phyloP scores from a whole-genome alignment of 257 asterid genomes.

The Marsdenia floribunda region DNA sequence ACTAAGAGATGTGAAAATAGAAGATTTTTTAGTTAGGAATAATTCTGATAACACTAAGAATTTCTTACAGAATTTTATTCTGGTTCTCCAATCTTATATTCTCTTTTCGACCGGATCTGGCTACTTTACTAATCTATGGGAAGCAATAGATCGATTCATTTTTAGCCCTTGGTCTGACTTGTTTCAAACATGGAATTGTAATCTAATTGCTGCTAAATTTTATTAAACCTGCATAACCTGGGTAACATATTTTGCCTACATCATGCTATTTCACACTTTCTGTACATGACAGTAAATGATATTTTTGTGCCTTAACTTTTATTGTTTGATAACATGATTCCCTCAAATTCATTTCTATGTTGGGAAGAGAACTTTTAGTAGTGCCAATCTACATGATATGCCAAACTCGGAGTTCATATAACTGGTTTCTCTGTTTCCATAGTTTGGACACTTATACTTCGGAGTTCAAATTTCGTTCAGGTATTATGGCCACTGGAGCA shows the following conservation, averaged over 20 bases:
- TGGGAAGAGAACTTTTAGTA: neutral
- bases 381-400: neutral
- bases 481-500: conserved; percentile 94
- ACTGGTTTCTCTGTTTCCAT: conserved; percentile 11
- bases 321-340: neutral
- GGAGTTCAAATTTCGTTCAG: conserved; percentile 35
- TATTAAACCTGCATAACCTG: neutral
- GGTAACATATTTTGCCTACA: neutral
- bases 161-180: neutral
- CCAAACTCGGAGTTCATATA: neutral
- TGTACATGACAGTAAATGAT: neutral
- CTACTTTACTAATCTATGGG: neutral
- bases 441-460: neutral
- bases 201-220: neutral
- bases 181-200: neutral
- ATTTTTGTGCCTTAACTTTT: neutral
- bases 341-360: neutral
- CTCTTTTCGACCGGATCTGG: neutral
- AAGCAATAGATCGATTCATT: neutral
- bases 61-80: neutral
- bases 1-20: too few species aligned
- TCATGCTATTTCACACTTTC: neutral
- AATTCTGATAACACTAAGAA: neutral
- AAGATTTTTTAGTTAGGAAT: neutral
- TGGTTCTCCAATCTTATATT: neutral